Conservation (phyloP, 2,329 filamentous ascomycete genomes). For the Thelonectria rubi region DNA sequence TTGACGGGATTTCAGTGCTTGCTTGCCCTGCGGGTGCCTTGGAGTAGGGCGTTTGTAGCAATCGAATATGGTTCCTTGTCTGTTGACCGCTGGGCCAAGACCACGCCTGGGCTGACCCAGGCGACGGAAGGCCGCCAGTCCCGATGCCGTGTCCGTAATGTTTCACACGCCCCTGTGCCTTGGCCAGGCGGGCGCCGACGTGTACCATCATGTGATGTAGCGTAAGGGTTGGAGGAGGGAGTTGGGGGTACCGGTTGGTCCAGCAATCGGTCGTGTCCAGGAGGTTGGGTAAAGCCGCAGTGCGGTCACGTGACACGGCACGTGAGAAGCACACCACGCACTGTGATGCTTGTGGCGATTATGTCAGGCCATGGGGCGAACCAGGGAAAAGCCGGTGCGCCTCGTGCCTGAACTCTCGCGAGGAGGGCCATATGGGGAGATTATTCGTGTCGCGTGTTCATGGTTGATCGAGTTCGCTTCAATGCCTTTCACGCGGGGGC, state of each 20-base stretch:
- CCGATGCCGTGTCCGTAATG: constrained; percentile 38
- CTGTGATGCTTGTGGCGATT: constrained; percentile 1
- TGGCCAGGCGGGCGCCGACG: constrained; percentile 22
- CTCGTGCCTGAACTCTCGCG: background rate
- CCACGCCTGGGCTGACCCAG: constrained; percentile 21
- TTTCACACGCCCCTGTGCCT: constrained; percentile 32
- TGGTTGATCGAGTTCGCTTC: background rate
- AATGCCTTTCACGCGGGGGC: constrained; percentile 27
- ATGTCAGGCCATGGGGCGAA: background rate
- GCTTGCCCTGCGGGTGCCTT: constrained; percentile 30
- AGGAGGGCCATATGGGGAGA: background rate
- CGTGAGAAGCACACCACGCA: constrained; percentile 11
- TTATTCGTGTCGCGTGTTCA: background rate
- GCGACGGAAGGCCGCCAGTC: constrained; percentile 37
- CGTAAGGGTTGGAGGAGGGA: constrained; percentile 29
- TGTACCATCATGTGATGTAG: constrained; percentile 36
- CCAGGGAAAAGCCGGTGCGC: background rate
- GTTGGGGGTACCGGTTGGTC: constrained; percentile 8
- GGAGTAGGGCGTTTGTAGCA: constrained; percentile 41
- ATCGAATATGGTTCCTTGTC: constrained; percentile 37
- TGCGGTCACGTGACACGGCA: constrained; percentile 31
- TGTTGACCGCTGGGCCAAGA: constrained; percentile 22
- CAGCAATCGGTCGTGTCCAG: constrained; percentile 21
- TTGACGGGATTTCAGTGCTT: constrained; percentile 33
- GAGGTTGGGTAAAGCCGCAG: constrained; percentile 35